Conservation (phyloP, 495 filamentous ascomycete genomes). For the Penicillium cinerascens region DNA sequence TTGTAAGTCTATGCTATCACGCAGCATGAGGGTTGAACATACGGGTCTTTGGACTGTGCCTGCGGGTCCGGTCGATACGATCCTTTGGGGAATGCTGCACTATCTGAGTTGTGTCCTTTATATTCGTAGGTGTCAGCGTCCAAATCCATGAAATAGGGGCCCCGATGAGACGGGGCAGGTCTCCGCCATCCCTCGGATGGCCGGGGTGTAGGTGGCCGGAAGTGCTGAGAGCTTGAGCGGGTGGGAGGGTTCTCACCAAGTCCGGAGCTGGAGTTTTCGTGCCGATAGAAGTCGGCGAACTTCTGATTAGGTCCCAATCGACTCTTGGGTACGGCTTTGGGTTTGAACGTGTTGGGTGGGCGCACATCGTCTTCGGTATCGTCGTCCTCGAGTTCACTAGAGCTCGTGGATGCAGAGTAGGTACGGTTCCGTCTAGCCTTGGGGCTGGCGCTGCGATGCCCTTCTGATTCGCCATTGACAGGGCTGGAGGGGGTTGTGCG, state of each 20-base stretch:
- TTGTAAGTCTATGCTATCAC: background rate
- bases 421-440: conserved; percentile 25
- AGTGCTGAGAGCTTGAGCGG: background rate
- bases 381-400: conserved; percentile 35
- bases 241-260: conserved; percentile 30
- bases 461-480: conserved; percentile 20
- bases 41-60: conserved; percentile 16
- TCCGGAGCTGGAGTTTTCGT: conserved; percentile 21
- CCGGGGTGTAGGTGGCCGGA: background rate
- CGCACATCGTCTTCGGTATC: conserved; percentile 18
- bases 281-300: conserved; percentile 29
- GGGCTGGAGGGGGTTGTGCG: conserved; percentile 39
- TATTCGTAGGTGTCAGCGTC: conserved; percentile 25
- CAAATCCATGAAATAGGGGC: conserved; percentile 10
- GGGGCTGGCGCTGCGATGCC: conserved; percentile 42
- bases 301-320: conserved; percentile 36
- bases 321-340: conserved; percentile 45
- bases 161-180: background rate
- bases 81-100: conserved; percentile 27
- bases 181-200: conserved; percentile 5
- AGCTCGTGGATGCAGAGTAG: conserved; percentile 35
- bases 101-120: conserved; percentile 41
- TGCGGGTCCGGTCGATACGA: conserved; percentile 17
- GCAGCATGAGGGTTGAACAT: conserved; percentile 1
- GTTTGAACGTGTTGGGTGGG: conserved; percentile 22